These are phyloP conservation scores for Haplosporangium sp. DNA, from an alignment of 371 early-diverging fungal species.

Conservation along the genomic window DNA sequence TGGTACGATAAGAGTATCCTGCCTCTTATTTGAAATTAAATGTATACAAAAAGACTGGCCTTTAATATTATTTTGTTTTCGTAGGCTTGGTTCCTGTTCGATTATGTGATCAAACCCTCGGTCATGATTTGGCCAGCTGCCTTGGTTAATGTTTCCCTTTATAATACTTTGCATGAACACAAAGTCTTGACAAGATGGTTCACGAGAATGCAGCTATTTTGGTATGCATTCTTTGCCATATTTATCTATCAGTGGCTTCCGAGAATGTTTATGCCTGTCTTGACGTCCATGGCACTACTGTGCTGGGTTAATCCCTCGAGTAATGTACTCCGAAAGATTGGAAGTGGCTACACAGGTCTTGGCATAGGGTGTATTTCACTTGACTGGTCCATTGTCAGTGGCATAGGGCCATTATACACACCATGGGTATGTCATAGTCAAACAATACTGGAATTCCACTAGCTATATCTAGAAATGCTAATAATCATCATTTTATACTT, in stretches of 20 bases:
- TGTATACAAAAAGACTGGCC: not conserved
- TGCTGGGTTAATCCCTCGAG: conserved; percentile 67
- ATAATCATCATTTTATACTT: not conserved
- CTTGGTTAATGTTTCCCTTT: conserved; percentile 79
- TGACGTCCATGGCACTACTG: conserved; percentile 66
- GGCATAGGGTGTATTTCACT: conserved; percentile 57
- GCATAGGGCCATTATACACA: conserved; percentile 59
- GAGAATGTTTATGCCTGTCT: conserved; percentile 68
- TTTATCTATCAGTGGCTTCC: conserved; percentile 76
- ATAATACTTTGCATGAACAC: conserved; percentile 76
- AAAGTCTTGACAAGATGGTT: conserved; percentile 42
- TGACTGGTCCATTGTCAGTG: conserved; percentile 59
- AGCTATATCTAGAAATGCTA: not conserved
- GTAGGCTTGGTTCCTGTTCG: conserved; percentile 49
- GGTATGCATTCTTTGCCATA: conserved; percentile 58
- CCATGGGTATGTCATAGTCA: conserved; percentile 53
- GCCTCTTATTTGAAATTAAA: not conserved
- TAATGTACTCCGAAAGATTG: conserved; percentile 64
- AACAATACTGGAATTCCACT: not conserved
- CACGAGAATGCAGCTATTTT: conserved; percentile 57
- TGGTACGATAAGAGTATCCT: conserved; percentile 40
- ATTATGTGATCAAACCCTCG: conserved; percentile 77
- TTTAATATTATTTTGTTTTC: conserved; percentile 6
- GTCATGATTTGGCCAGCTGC: conserved; percentile 90
- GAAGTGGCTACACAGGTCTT: conserved; percentile 63